phyloP scores from a whole-genome alignment of 1,284 basidiomycete species.

The Ustilago tritici region DNA sequence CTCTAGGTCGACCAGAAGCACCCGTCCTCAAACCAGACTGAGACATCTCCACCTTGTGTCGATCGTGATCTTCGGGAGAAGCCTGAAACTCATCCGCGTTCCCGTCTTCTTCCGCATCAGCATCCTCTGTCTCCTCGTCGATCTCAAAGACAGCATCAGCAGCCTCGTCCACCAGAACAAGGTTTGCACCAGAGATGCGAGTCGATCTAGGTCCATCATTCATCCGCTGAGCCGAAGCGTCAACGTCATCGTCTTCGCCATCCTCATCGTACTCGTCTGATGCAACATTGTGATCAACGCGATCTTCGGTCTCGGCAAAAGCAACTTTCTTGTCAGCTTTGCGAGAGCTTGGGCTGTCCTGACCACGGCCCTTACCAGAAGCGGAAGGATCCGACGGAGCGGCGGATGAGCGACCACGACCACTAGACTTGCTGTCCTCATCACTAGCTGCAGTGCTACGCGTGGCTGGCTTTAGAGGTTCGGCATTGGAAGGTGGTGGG shows the following conservation, averaged over 20 bases:
- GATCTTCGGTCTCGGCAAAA: slow-evolving; percentile 59
- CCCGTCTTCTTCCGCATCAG: slow-evolving; percentile 26
- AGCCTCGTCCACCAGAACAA: slow-evolving; percentile 40
- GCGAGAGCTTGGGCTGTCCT: slow-evolving; percentile 23
- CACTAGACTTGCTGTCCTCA: slow-evolving; percentile 9
- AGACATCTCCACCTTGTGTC: slow-evolving; percentile 37
- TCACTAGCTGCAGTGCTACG: slow-evolving; percentile 14
- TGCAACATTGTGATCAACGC: slow-evolving; percentile 36
- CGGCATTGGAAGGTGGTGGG: slow-evolving; percentile 47
- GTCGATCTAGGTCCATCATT: not conserved
- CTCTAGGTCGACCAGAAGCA: slow-evolving; percentile 34
- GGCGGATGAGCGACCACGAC: slow-evolving; percentile 5
- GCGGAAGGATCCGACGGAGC: slow-evolving; percentile 9
- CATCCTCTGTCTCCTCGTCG: slow-evolving; percentile 53
- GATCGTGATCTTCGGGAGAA: slow-evolving; percentile 29
- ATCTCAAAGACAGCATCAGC: slow-evolving; percentile 60
- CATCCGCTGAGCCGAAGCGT: not conserved
- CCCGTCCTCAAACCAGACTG: slow-evolving; percentile 38
- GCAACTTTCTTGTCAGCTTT: slow-evolving; percentile 62
- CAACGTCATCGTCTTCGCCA: slow-evolving; percentile 31
- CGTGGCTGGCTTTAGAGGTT: slow-evolving; percentile 54
- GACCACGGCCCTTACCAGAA: not conserved
- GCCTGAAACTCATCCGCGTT: slow-evolving; percentile 10
- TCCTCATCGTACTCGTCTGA: slow-evolving; percentile 43
- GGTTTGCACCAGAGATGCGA: slow-evolving; percentile 1